These are phyloP conservation scores for Viola odorata DNA, from an alignment of 345 rosid genomes.

Conservation along the genomic window DNA sequence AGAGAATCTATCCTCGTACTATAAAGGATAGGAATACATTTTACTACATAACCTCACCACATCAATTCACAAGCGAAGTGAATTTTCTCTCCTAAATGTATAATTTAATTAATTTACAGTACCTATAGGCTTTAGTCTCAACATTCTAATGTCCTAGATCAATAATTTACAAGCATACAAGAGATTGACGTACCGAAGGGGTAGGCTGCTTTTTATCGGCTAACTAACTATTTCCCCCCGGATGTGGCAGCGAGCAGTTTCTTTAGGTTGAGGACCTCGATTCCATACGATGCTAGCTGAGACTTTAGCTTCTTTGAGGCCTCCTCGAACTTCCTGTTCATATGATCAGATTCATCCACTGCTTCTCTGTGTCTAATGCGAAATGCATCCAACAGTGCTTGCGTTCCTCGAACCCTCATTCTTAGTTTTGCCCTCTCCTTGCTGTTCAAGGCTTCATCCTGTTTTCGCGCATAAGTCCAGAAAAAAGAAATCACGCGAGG, in stretches of 20 bases:
- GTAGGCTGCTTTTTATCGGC: neutral
- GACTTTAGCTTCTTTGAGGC: slow-evolving; percentile 64
- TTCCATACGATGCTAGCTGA: slow-evolving; percentile 43
- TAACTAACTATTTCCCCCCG: neutral
- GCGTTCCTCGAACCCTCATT: slow-evolving; percentile 76
- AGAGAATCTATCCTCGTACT: too few species aligned
- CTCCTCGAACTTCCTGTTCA: slow-evolving; percentile 57
- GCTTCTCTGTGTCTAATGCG: slow-evolving; percentile 43
- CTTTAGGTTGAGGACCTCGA: slow-evolving; percentile 61
- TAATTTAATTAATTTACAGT: too few species aligned
- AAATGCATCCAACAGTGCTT: slow-evolving; percentile 60
- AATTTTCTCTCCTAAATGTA: too few species aligned
- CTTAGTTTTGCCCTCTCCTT: slow-evolving; percentile 63
- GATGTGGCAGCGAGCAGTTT: slow-evolving; percentile 46
- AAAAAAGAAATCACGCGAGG: neutral
- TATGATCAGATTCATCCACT: slow-evolving; percentile 41
- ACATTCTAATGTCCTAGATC: neutral
- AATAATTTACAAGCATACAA: neutral
- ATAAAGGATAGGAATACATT: too few species aligned
- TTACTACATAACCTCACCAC: too few species aligned
- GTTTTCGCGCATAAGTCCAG: neutral
- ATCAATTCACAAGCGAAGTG: too few species aligned
- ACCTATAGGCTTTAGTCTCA: too few species aligned
- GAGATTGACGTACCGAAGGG: neutral
- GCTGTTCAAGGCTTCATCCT: slow-evolving; percentile 9